Evolutionary conservation across 2,329 filamentous ascomycete species (phyloP).

Genomic region (Pleomassaria siparia): DNA sequence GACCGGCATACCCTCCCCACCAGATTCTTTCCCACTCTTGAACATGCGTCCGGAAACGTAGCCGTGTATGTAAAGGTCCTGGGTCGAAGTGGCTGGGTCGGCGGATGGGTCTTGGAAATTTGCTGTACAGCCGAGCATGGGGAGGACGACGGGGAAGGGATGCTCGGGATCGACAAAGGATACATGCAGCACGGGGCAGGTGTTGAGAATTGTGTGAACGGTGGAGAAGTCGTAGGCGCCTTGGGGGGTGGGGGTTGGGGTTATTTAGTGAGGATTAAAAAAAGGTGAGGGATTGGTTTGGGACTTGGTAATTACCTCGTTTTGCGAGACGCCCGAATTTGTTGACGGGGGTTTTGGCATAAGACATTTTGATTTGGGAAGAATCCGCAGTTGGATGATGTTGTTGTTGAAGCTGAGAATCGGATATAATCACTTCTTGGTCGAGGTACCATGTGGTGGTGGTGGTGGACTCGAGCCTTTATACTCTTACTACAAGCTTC

Average conservation of each 20-base stretch:
- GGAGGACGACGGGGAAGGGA: conserved; percentile 58
- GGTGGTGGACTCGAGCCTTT: too few species aligned
- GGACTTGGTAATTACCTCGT: too few species aligned
- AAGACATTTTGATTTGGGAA: conserved; percentile 8
- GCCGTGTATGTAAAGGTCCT: conserved; percentile 39
- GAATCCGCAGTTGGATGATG: too few species aligned
- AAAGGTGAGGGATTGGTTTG: not conserved
- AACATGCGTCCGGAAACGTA: conserved; percentile 63
- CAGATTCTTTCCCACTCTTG: conserved; percentile 17
- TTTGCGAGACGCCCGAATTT: conserved; percentile 32
- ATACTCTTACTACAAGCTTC: too few species aligned
- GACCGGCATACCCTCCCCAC: conserved; percentile 34
- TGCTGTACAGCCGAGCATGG: conserved; percentile 45
- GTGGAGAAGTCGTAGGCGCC: conserved; percentile 39
- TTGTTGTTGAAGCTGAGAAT: too few species aligned
- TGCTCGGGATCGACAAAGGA: conserved; percentile 37
- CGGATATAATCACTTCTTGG: too few species aligned
- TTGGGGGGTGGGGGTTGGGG: conserved; percentile 7
- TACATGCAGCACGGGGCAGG: conserved; percentile 36
- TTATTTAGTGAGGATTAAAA: not conserved
- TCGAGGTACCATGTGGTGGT: too few species aligned
- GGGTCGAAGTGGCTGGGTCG: conserved; percentile 56
- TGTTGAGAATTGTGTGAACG: conserved; percentile 37
- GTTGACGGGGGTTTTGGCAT: conserved; percentile 29
- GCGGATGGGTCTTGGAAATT: conserved; percentile 51